phyloP scores from a whole-genome alignment of 179 eudicot genomes.

The Spinacia oleracea region DNA sequence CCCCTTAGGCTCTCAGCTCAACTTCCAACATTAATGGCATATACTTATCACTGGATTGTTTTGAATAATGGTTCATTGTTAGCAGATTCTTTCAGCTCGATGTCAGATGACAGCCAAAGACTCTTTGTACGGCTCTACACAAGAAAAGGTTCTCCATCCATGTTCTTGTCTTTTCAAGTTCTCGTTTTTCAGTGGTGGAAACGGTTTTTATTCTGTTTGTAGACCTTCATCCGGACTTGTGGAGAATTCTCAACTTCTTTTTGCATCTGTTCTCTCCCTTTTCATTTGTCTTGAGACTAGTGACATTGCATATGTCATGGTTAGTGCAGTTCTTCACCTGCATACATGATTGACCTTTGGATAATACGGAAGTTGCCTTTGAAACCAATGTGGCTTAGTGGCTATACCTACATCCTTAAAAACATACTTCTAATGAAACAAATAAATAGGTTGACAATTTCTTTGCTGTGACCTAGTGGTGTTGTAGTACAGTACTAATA shows the following conservation, averaged over 20 bases:
- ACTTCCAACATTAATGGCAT: constrained; percentile 1
- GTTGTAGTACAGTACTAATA: not conserved
- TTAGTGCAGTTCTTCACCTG: not conserved
- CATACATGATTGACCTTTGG: not conserved
- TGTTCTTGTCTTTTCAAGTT: constrained; percentile 3
- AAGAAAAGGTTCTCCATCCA: constrained; percentile 61
- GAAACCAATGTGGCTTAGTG: not conserved
- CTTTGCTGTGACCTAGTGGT: not conserved
- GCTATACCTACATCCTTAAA: not conserved
- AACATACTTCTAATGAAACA: not conserved
- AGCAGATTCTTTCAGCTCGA: constrained; percentile 62
- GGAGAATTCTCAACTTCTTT: not conserved
- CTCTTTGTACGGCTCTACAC: constrained; percentile 85
- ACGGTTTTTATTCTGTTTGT: not conserved
- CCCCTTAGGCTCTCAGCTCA: not conserved
- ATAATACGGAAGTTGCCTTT: not conserved
- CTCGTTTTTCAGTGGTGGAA: not conserved
- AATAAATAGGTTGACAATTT: not conserved
- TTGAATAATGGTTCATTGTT: constrained; percentile 18
- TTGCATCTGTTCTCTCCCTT: not conserved
- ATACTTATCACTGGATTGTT: constrained; percentile 1
- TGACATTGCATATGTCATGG: not conserved
- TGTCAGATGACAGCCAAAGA: constrained; percentile 87
- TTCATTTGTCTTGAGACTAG: not conserved
- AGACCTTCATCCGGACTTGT: not conserved